Evolutionary conservation across 441 rosid species (phyloP).

Genomic region (Syzygium malaccense): DNA sequence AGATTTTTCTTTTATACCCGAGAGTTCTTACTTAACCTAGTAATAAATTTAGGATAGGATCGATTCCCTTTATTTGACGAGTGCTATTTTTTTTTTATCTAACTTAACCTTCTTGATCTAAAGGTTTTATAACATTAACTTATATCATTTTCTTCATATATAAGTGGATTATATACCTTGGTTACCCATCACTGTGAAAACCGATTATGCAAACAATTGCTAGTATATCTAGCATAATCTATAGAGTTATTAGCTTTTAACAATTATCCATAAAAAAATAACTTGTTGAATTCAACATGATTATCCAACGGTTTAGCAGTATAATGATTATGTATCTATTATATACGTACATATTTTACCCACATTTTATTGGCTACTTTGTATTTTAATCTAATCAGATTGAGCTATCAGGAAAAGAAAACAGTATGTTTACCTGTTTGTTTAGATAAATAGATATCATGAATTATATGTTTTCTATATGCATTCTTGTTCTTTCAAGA

Average conservation of each 20-base stretch:
- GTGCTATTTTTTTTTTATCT: background rate
- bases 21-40: background rate
- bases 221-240: background rate
- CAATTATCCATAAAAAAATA: fast-evolving
- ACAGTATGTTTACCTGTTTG: background rate
- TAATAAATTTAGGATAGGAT: background rate
- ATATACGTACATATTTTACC: fast-evolving
- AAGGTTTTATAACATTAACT: background rate
- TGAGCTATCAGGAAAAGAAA: background rate
- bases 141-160: background rate
- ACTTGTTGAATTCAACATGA: background rate
- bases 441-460: background rate
- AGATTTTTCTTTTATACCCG: no score
- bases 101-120: background rate
- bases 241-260: background rate
- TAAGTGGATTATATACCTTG: background rate
- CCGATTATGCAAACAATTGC: background rate
- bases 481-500: no score
- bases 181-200: background rate
- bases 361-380: background rate
- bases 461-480: background rate
- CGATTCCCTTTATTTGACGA: background rate
- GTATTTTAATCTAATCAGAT: background rate
- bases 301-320: background rate
- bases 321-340: background rate